Percentiles rank a stretch among this genome's conserved stretches.
Evolutionary conservation across 2,329 filamentous ascomycete species (phyloP).

Genomic region (Davidsoniella virescens): DNA sequence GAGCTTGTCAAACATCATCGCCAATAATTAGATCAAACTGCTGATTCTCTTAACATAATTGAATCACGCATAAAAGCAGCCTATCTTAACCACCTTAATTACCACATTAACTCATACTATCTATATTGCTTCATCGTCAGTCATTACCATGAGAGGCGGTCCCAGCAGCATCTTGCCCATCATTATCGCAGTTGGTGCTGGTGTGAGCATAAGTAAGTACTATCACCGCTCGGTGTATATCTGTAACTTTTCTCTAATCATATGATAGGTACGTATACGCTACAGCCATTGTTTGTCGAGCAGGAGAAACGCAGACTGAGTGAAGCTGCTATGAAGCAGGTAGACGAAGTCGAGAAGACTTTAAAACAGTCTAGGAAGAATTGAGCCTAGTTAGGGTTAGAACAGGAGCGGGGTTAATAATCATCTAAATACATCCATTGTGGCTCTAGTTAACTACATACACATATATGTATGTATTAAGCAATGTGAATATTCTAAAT

Average conservation of each 20-base stretch:
- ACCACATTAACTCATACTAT: neutral
- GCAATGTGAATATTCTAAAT: too few species aligned
- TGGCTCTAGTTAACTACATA: too few species aligned
- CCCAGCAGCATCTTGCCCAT: constrained; percentile 8
- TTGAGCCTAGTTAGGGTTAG: neutral
- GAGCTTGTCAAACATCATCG: neutral
- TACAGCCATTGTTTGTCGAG: constrained; percentile 11
- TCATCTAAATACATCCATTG: too few species aligned
- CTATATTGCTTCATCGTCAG: neutral
- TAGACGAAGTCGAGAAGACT: constrained; percentile 9
- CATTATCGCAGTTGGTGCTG: constrained; percentile 9
- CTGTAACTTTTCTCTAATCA: neutral
- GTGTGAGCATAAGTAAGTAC: constrained; percentile 11
- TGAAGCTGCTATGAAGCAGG: constrained; percentile 5
- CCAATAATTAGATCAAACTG: neutral
- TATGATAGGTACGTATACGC: constrained; percentile 8
- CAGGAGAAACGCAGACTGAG: constrained; percentile 7
- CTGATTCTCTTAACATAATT: neutral
- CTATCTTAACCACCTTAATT: neutral
- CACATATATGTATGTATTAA: too few species aligned
- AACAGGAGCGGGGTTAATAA: too few species aligned
- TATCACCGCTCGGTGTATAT: neutral
- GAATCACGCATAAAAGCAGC: neutral
- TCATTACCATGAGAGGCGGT: constrained; percentile 8
- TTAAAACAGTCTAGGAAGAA: neutral